phyloP scores from a whole-genome alignment of 2,329 filamentous ascomycete species.

The Drechslerella stenobrocha region DNA sequence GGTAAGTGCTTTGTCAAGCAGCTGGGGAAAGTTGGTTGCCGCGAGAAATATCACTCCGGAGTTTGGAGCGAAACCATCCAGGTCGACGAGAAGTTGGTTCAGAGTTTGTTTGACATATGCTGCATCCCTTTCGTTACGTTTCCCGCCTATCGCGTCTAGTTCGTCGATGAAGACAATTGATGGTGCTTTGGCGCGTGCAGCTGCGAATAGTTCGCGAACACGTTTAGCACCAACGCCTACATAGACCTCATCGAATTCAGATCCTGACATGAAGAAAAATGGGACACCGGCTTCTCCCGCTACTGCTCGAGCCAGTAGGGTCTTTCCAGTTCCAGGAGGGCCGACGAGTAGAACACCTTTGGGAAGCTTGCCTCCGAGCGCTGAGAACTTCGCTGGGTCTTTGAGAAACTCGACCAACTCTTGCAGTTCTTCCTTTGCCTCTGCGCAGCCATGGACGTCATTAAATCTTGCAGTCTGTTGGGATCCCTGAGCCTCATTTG shows the following conservation, averaged over 20 bases:
- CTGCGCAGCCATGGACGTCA: constrained; percentile 95
- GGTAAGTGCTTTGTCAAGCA: constrained; percentile 91
- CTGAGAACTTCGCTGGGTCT: constrained; percentile 89
- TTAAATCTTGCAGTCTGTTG: constrained; percentile 87
- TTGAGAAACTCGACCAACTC: constrained; percentile 95
- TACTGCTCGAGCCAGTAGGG: constrained; percentile 88
- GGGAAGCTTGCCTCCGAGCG: constrained; percentile 91
- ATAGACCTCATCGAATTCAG: constrained; percentile 97
- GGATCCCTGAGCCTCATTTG: constrained; percentile 86
- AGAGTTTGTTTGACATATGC: constrained; percentile 96
- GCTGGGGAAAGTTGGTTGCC: constrained; percentile 92
- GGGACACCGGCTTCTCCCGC: constrained; percentile 96
- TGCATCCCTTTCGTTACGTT: constrained; percentile 87
- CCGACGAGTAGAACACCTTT: constrained; percentile 95
- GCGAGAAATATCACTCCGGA: constrained; percentile 94
- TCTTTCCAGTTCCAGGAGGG: constrained; percentile 96
- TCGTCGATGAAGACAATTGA: constrained; percentile 96
- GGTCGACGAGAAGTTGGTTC: constrained; percentile 93
- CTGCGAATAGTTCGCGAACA: constrained; percentile 85
- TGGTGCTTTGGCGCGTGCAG: constrained; percentile 81
- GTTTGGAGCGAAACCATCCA: constrained; percentile 94
- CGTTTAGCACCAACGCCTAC: constrained; percentile 96
- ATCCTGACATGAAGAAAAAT: constrained; percentile 99
- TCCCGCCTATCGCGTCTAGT: constrained; percentile 89
- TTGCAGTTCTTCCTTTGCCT: constrained; percentile 96